A percentile compares a stretch with the other conserved stretches of the same genome.
Conservation (phyloP, 1,139 yeast species). For the Hanseniaspora sp. region DNA sequence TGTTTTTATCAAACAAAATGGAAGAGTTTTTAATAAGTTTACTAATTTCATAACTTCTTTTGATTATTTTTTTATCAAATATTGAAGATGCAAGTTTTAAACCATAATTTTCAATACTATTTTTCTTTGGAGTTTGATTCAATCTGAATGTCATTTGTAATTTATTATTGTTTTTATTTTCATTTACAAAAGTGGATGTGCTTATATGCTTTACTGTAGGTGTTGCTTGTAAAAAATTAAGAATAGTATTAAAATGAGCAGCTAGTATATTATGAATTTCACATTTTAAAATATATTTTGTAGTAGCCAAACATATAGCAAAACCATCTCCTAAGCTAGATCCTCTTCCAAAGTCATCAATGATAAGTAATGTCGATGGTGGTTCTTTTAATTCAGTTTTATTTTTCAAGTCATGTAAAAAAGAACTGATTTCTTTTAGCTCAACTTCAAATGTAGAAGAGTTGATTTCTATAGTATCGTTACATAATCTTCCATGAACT, state of each 20-base stretch:
- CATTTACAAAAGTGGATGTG: constrained; percentile 24
- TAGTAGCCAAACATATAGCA: constrained; percentile 33
- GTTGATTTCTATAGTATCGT: constrained; percentile 30
- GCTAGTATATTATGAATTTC: constrained; percentile 31
- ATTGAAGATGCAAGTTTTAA: constrained; percentile 25
- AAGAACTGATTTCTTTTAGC: constrained; percentile 38
- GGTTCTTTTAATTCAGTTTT: constrained; percentile 15
- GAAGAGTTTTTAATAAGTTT: constrained; percentile 18
- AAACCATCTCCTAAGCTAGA: constrained; percentile 37
- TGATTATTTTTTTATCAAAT: constrained; percentile 25
- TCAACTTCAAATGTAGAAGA: constrained; percentile 37
- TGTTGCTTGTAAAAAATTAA: constrained; percentile 28
- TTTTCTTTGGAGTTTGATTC: constrained; percentile 19
- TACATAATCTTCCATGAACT: constrained; percentile 34
- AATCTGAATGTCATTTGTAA: constrained; percentile 30
- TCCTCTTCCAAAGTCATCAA: constrained; percentile 41
- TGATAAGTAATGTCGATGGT: constrained; percentile 29
- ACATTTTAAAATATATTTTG: constrained; percentile 28
- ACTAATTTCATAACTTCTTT: constrained; percentile 27
- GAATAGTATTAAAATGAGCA: constrained; percentile 35
- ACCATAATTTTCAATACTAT: constrained; percentile 28
- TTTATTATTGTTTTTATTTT: constrained; percentile 17
- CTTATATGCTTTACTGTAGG: constrained; percentile 29
- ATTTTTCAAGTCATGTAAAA: constrained; percentile 29
- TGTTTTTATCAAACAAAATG: no score